These are phyloP conservation scores for Litsea cubeba DNA, from an alignment of 164 flowering plant species.

Conservation along the genomic window DNA sequence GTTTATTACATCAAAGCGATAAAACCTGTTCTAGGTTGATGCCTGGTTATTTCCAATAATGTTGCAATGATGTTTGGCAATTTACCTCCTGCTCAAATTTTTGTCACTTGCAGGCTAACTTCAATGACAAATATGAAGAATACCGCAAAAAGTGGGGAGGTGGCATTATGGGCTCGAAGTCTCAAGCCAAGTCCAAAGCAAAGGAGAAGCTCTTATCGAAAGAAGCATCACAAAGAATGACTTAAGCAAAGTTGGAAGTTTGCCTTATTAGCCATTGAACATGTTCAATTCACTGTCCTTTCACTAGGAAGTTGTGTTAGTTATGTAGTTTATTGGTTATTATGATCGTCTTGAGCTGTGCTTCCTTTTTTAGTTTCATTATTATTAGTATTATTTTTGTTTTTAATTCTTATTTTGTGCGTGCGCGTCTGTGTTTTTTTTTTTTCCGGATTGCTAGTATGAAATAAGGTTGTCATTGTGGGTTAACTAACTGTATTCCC, in stretches of 20 bases:
- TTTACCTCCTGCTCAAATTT: not conserved
- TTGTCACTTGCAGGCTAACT: conserved; percentile 8
- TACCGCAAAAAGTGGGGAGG: conserved; percentile 15
- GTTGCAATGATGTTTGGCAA: no score
- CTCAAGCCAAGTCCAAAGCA: conserved; percentile 14
- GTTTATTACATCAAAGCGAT: no score
- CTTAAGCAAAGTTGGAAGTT: not conserved
- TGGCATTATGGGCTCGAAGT: conserved; percentile 16
- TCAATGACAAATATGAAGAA: conserved; percentile 15
- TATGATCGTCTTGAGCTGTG: not conserved
- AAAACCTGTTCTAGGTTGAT: no score
- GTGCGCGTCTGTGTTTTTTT: not conserved
- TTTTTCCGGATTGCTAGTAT: no score
- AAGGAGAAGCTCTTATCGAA: conserved; percentile 11
- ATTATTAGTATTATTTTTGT: no score
- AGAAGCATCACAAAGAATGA: conserved; percentile 17
- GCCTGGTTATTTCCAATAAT: no score
- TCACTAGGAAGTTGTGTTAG: not conserved
- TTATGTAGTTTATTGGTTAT: no score
- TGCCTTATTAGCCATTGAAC: not conserved
- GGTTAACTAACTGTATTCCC: no score
- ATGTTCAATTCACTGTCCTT: no score
- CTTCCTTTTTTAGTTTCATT: not conserved
- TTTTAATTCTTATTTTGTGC: not conserved
- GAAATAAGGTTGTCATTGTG: no score